Base-by-base conservation (phyloP, 306 rosid genomes). In the Inga laurina region DNA sequence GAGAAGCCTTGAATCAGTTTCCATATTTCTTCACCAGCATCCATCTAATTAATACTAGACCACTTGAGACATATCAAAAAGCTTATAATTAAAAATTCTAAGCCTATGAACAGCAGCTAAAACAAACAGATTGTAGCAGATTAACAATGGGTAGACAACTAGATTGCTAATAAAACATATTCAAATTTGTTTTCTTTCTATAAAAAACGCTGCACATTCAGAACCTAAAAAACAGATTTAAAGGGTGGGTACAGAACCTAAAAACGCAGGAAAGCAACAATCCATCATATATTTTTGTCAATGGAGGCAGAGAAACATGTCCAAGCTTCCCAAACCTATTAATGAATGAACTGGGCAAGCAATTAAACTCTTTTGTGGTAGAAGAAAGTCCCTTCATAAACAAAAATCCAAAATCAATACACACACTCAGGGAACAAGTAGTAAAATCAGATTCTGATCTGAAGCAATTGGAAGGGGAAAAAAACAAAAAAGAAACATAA, bases 331-430 rank as follows among this genome's bases (percentile, higher is more conserved):
- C 80, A 75, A 84, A 84, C 76, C 78, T 86, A 78, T 77, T 82
- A 78, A 78, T 49, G 66, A 86, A 70, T 73, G 87, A 78, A 73
- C 85, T 73, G 0, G 85, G 87, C 71, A 74, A 59, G 86, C 86
- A 76, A 69, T 61, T 84, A 46, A 81, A 79, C 78, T 86, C 91
- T 83, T 46, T 88, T 76, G 52, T 52, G 27, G 72, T 37, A 81
- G 87, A 82, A 83, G 87, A 79, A 84, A 76, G 72, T 41, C 90
- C 93, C 93, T 94, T 59, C 82, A 67, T 39, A 65, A 37, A 79
- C 12, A 46, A 67, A 80, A 77, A 35, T 52, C 30, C n/a, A 72
- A 82, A 80, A 83, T 83, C 69, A 88, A 77, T 72, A 62, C 41
- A 44, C 16, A 7, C 21, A 65, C 79, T 54, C 68, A 24, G 41